These are phyloP conservation scores for Nitzschia putrida DNA, from an alignment of 108 stramenopile species.

Conservation along the genomic window DNA sequence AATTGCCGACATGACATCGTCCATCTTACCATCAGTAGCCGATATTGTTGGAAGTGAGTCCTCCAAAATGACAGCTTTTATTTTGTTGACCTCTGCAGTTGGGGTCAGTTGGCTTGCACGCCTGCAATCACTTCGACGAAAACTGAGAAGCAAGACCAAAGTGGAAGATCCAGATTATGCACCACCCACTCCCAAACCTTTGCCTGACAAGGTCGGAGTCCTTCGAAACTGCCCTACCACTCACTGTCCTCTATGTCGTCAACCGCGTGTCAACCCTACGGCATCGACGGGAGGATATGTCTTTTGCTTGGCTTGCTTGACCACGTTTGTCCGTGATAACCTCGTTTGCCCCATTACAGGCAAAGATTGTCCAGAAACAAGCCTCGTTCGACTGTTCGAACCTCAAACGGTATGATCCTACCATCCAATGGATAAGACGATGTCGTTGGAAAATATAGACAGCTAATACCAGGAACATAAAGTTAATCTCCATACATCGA, in stretches of 20 bases:
- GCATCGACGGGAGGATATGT: slow-evolving; percentile 78
- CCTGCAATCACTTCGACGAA: slow-evolving; percentile 35
- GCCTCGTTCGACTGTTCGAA: slow-evolving; percentile 66
- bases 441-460: too few relatives aligned
- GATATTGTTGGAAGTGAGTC: background rate
- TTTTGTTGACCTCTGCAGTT: slow-evolving; percentile 2
- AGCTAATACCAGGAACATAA: too few relatives aligned
- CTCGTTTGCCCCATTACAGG: slow-evolving; percentile 71
- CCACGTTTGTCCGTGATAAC: slow-evolving; percentile 45
- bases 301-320: slow-evolving; percentile 71
- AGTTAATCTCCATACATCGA: background rate
- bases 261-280: slow-evolving; percentile 67
- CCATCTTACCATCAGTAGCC: background rate
- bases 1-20: background rate
- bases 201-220: slow-evolving; percentile 2
- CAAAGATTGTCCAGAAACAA: slow-evolving; percentile 54
- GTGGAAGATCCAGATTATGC: background rate
- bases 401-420: slow-evolving; percentile 24
- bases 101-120: slow-evolving; percentile 25
- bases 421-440: too few relatives aligned
- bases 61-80: background rate
- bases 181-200: slow-evolving; percentile 25
- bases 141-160: slow-evolving; percentile 10
- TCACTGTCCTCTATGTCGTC: slow-evolving; percentile 67
- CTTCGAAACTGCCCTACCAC: slow-evolving; percentile 12